Base-by-base conservation (phyloP, 257 asterid genomes). In the Linderniella brevidens region DNA sequence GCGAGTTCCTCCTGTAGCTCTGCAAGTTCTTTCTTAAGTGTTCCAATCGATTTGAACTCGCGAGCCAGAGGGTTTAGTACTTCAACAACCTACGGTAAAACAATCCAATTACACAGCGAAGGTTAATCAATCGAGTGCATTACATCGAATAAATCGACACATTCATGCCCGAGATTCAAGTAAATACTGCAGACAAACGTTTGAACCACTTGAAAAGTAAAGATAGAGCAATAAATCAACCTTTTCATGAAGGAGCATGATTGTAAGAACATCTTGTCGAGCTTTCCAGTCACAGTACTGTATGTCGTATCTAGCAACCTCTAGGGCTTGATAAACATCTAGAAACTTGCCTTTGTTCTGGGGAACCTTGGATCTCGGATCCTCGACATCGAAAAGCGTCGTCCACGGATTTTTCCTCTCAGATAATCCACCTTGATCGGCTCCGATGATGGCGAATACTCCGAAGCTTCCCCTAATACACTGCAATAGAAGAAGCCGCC, bases 241-340 rank as follows among this genome's bases (percentile, higher is more conserved):
- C 95, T 84, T 84, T 64, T 84, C 98, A 17, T 88, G 95, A 40
- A 88, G 86, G 55, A 74, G 94, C 94, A 88, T 84, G 73, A 88
- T 88, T 0, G 78, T 49, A 36, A 84, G 93, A 57, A 88, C 87
- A 20, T 84, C 98, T 70, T 74, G 98, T 41, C 98, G 73, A 61
- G 98, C 98, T 68, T 81, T 75, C 98, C 98, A 88, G 69, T 88
- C 95, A 37, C 92, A 84, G 65, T 88, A 88, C 17, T 84, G 95
- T 46, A 88, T 25, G 32, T 25, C 32, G 32, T 25, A 25, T 25
- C 32, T 25, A 25, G 32, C 32, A 25, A 25, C 32, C 32, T 25
- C 32, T 2, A 25, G 32, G 6, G 32, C 32, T 25, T 25, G 32
- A 25, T 25, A 25, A 3, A 25, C 32, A 25, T 25, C 32, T 25